Base-by-base conservation (phyloP, 179 eudicot species). In the Monotropa hypopitys region DNA sequence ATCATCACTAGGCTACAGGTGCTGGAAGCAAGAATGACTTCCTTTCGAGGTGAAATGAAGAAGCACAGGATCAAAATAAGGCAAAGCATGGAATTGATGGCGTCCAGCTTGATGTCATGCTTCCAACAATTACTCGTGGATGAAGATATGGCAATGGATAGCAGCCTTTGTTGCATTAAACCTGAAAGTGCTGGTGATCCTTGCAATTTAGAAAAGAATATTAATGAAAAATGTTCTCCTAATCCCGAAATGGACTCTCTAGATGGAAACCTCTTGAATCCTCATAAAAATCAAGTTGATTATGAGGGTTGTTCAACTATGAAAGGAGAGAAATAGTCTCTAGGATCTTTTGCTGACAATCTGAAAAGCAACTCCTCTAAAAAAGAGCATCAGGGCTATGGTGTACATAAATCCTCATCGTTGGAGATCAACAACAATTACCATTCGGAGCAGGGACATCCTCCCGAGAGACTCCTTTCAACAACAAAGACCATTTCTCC, bases 401-500 rank as follows among this genome's bases (percentile, higher is more conserved):
- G 50, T 71, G 54, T 50, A n/a, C 63, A 32, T 49, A 79, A 80
- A 63, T 59, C 78, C 59, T 50, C 79, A 43, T 67, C 79, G 50
- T 47, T 76, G 75, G 79, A 47, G 38, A 83, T 38, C 62, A 77
- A 80, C 51, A 59, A 43, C 57, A 28, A 40, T 77, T 72, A 61
- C 53, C 71, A 61, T 59, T 7, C 32, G 62, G 80, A 81, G 81
- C 63, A 45, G 72, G 73, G 57, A 35, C 88, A 80, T 75, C 85
- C 85, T 81, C 96, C 96, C 75, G 91, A 86, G 86, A 88, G 93
- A 83, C 86, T 93, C 49, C 87, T 86, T 56, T 90, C 91, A 61
- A 82, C 90, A 33, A 84, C 95, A 86, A 91, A 93, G 97, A 85
- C 78, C 15, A 88, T 91, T 77, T 90, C 97, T 78, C 99, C 96